Conservation (phyloP, 768 basidiomycete genomes). For the Mycena indigotica region DNA sequence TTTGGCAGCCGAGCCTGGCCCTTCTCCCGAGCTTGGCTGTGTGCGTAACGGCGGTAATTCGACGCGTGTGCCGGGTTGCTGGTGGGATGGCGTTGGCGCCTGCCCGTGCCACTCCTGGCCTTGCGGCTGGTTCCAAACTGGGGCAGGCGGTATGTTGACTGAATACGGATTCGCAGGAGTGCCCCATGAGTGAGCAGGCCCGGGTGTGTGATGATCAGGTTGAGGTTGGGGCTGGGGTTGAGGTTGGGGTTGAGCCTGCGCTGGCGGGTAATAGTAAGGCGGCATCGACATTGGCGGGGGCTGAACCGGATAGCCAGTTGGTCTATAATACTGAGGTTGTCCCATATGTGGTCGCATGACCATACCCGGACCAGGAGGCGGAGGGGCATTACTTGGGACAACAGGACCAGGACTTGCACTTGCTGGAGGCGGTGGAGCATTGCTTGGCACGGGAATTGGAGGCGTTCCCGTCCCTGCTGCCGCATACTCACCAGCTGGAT, state of each 20-base stretch:
- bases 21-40: neutral
- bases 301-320: neutral
- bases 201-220: constrained; percentile 2
- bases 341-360: constrained; percentile 16
- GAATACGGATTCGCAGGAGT: neutral
- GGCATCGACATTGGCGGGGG: constrained; percentile 14
- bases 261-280: constrained; percentile 21
- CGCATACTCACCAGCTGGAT: neutral
- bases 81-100: neutral
- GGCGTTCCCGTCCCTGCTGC: neutral
- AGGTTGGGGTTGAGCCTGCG: constrained; percentile 23
- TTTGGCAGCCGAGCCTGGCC: neutral
- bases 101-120: constrained; percentile 21
- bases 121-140: constrained; percentile 10
- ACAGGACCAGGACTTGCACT: neutral
- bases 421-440: neutral
- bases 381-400: neutral
- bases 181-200: neutral
- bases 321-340: neutral
- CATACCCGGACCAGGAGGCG: constrained; percentile 16
- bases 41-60: constrained; percentile 58
- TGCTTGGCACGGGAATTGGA: neutral
- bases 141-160: constrained; percentile 4
- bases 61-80: constrained; percentile 39
- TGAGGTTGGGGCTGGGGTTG: constrained; percentile 18